These are phyloP conservation scores for Pichia sp. DNA, from an alignment of 1,139 yeast genomes.

Conservation along the genomic window DNA sequence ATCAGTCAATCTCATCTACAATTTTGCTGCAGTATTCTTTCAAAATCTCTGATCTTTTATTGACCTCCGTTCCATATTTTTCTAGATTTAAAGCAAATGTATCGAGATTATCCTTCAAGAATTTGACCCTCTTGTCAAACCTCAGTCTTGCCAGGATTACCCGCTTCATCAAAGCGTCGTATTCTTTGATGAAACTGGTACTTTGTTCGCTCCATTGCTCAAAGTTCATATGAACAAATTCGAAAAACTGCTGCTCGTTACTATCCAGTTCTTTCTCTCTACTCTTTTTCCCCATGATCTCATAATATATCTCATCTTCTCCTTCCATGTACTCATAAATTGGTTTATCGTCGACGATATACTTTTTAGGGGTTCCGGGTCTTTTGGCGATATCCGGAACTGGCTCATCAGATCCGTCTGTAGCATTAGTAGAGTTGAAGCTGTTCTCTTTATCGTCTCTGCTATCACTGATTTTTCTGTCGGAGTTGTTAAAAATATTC, in stretches of 20 bases:
- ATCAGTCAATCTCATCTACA: conserved; percentile 27
- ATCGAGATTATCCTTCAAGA: conserved; percentile 31
- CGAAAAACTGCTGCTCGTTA: conserved; percentile 21
- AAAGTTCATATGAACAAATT: conserved; percentile 30
- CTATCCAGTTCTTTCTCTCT: conserved; percentile 10
- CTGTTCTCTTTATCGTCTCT: neutral
- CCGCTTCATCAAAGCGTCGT: conserved; percentile 32
- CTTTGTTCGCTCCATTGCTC: conserved; percentile 38
- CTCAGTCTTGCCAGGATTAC: conserved; percentile 37
- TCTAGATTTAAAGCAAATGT: conserved; percentile 36
- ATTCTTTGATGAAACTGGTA: conserved; percentile 30
- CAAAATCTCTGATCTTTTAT: conserved; percentile 35
- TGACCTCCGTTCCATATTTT: conserved; percentile 34
- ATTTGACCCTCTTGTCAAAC: conserved; percentile 37
- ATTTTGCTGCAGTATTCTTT: conserved; percentile 40
- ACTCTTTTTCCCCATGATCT: conserved; percentile 16
- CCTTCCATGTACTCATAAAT: conserved; percentile 19
- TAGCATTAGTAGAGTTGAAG: conserved; percentile 12
- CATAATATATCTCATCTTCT: conserved; percentile 15
- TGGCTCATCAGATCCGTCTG: conserved; percentile 10
- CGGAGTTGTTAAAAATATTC: neutral
- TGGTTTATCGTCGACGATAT: conserved; percentile 12
- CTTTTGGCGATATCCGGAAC: neutral
- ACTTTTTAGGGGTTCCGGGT: conserved; percentile 16
- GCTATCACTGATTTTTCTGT: neutral